Base-by-base conservation (phyloP, 257 asterid species). In the Nicotiana sylvestris region DNA sequence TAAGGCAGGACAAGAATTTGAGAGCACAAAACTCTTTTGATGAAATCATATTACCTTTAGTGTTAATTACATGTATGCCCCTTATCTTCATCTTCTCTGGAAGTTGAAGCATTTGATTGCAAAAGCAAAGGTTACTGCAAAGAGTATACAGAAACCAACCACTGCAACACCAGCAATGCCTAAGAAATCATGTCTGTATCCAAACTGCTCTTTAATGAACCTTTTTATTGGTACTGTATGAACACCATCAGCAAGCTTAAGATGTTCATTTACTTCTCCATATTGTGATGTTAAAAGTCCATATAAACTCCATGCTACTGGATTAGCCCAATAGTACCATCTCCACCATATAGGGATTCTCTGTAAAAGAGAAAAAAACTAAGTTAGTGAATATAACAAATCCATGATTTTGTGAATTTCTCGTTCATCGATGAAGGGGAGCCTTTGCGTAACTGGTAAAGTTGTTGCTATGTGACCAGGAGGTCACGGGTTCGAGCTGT, bases 321-420 rank as follows among this genome's bases (percentile, higher is more conserved):
- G 98, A 77, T 90, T 90, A 6, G 95, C 98, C 98, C 98, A 95
- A 85, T 92, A 95, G 65, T 93, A 95, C 98, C 98, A 95, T 89
- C 94, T 92, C 98, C 98, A 95, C 98, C 98, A 95, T 64, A 95
- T 80, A 0, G 98, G 98, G 25, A 95, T 95, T 86, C 98, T 93
- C 98, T 95, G 87, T 25, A 84, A 43, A 33, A 68, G 13, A 16
- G 35, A 68, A 62, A 57, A 25, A 33, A 68, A 27, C 1, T 37
- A 39, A 9, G 70, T 32, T 30, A 62, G 79, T 62, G 30, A 65
- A 15, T 9, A 64, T 18, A 25, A 51, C 39, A 53, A 55, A 4
- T 53, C 37, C 29, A 35, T 1, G 43, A 5, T 49, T 76, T 18
- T n/a, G 35, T 53, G 39, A 39, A 43, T 43, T 43, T 43, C 12